Evolutionary conservation across 2,329 filamentous ascomycete species (phyloP).

Genomic region (Drechslerella dactyloides): DNA sequence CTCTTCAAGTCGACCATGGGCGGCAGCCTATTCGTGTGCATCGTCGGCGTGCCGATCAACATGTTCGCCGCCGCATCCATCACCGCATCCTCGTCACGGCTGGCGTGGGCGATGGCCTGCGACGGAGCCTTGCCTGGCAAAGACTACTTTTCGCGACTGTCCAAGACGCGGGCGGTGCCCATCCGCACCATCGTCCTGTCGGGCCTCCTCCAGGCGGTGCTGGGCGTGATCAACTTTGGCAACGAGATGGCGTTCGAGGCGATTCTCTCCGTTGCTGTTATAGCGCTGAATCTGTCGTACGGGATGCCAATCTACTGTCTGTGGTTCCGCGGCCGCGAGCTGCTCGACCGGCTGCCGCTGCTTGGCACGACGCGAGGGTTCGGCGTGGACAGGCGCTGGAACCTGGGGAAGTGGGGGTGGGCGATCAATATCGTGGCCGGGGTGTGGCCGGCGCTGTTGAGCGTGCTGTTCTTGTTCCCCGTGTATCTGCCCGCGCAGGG

Average conservation of each 20-base stretch:
- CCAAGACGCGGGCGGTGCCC: slow-evolving; percentile 32
- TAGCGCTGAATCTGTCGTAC: slow-evolving; percentile 48
- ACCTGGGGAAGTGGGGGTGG: slow-evolving; percentile 45
- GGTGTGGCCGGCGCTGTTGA: slow-evolving; percentile 46
- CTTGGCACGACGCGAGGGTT: slow-evolving; percentile 25
- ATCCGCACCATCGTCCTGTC: slow-evolving; percentile 45
- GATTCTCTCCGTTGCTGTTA: slow-evolving; percentile 44
- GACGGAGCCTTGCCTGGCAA: slow-evolving; percentile 41
- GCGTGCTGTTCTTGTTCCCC: slow-evolving; percentile 41
- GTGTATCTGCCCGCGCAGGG: slow-evolving; percentile 42
- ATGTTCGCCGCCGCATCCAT: slow-evolving; percentile 49
- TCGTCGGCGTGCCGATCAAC: slow-evolving; percentile 48
- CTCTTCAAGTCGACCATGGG: slow-evolving; percentile 44
- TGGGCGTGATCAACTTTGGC: slow-evolving; percentile 45
- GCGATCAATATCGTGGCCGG: slow-evolving; percentile 36
- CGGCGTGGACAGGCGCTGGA: slow-evolving; percentile 44
- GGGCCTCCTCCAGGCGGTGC: slow-evolving; percentile 27
- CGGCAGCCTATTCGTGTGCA: slow-evolving; percentile 41
- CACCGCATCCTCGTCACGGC: slow-evolving; percentile 45
- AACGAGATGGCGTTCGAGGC: slow-evolving; percentile 50
- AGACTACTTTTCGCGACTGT: slow-evolving; percentile 38
- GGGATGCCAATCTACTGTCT: slow-evolving; percentile 42
- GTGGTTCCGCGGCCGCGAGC: slow-evolving; percentile 32
- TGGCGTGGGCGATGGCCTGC: slow-evolving; percentile 50
- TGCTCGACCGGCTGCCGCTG: slow-evolving; percentile 37